Conservation (phyloP, 176 grass and related monocot genomes). For the Aegilops speltoides region DNA sequence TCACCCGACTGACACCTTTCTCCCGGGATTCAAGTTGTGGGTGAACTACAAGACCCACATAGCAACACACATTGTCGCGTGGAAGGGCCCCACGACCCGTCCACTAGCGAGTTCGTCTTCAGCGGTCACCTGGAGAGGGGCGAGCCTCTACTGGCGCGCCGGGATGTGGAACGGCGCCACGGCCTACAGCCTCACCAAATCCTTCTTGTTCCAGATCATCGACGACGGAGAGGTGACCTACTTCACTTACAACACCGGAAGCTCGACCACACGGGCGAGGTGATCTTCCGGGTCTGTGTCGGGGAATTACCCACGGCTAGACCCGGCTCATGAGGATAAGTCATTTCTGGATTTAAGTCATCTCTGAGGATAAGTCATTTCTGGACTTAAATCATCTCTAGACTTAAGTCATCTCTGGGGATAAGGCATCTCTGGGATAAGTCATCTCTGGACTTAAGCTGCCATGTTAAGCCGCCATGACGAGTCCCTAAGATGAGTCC, state of each 20-base stretch:
- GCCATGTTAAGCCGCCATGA: too few relatives aligned
- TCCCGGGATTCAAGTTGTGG: background rate
- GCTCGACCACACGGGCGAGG: background rate
- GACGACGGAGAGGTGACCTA: background rate
- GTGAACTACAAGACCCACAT: background rate
- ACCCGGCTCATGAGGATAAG: too few relatives aligned
- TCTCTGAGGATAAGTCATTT: too few relatives aligned
- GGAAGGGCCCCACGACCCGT: constrained; percentile 42
- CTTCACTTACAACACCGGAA: background rate
- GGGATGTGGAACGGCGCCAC: constrained; percentile 31
- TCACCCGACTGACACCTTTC: background rate
- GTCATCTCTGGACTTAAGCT: too few relatives aligned
- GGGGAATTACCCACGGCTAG: too few relatives aligned
- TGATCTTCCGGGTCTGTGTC: too few relatives aligned
- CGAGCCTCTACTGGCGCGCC: constrained; percentile 19
- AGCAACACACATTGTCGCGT: constrained; percentile 4
- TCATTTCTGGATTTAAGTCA: too few relatives aligned
- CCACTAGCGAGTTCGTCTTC: constrained; percentile 39
- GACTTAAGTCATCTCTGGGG: too few relatives aligned
- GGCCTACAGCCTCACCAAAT: background rate
- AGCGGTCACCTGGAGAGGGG: constrained; percentile 21
- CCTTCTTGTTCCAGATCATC: background rate
- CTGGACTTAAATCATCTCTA: too few relatives aligned
- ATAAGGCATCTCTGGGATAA: too few relatives aligned
- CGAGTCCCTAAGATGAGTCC: too few relatives aligned